A percentile compares a stretch with the other conserved stretches of the same genome.
Evolutionary conservation across 306 rosid species (phyloP).

Genomic region (Lagenaria siceraria): DNA sequence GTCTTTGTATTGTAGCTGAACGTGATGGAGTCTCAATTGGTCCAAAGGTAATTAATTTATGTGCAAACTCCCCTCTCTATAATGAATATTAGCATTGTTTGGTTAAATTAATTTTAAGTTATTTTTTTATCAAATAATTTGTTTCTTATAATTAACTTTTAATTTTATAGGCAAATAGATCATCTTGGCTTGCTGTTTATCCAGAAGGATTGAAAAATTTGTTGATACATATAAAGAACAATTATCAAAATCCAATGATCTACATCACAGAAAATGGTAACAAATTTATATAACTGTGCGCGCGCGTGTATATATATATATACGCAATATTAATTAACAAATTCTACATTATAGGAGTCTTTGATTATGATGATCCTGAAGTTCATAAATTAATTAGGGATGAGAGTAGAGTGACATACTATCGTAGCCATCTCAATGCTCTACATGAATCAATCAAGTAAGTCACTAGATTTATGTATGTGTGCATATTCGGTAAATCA

Average conservation of each 20-base stretch:
- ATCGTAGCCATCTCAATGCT: background rate
- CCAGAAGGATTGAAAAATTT: constrained; percentile 16
- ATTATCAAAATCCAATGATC: constrained; percentile 16
- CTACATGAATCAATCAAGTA: background rate
- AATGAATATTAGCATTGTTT: no score
- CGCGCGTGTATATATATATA: no score
- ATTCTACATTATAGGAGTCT: background rate
- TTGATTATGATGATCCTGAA: background rate
- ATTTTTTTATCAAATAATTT: background rate
- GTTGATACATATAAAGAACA: constrained; percentile 13
- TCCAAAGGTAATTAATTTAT: constrained; percentile 9
- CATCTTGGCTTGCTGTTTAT: background rate
- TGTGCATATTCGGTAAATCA: no score
- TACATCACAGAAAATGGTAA: constrained; percentile 48
- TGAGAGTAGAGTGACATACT: background rate
- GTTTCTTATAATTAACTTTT: no score
- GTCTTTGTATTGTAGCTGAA: background rate
- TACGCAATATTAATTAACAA: background rate
- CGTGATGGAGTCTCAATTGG: constrained; percentile 29
- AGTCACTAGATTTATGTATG: no score
- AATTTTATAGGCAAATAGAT: background rate
- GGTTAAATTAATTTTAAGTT: background rate
- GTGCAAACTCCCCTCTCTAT: no score
- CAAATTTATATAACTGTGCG: no score
- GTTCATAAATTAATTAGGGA: background rate